phyloP scores from a whole-genome alignment of 768 basidiomycete species.

The Phanerochaete carnosa region DNA sequence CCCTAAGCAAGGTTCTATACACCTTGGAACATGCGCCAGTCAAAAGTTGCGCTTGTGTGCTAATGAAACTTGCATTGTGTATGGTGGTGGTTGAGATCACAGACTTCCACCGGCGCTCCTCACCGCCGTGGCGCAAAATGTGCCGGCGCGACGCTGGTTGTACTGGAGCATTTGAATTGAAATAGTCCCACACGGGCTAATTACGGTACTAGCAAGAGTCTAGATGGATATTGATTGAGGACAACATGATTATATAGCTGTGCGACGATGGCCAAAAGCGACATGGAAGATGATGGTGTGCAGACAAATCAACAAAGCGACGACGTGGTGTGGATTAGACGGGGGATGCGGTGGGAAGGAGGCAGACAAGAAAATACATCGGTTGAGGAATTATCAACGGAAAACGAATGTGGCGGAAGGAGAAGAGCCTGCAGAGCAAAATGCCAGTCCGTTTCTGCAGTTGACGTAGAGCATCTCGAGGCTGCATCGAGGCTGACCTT shows the following conservation, averaged over 20 bases:
- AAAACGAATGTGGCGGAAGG: conserved; percentile 2
- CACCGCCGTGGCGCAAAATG: too few relatives aligned
- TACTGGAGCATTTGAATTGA: background rate
- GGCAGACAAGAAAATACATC: conserved; percentile 1
- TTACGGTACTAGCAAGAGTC: too few relatives aligned
- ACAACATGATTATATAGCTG: conserved; percentile 18
- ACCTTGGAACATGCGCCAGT: background rate
- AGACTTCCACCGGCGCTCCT: background rate
- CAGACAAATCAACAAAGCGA: conserved; percentile 41
- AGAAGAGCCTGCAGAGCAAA: background rate
- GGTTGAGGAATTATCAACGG: background rate
- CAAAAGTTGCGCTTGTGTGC: background rate
- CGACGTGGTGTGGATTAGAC: conserved; percentile 21
- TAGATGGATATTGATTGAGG: background rate
- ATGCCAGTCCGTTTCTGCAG: background rate
- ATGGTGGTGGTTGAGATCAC: background rate
- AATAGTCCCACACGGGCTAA: too few relatives aligned
- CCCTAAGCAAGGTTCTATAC: background rate
- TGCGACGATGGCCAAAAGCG: conserved; percentile 22
- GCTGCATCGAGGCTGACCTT: background rate
- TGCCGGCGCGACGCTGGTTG: too few relatives aligned
- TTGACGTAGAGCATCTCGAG: background rate
- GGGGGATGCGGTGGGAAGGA: conserved; percentile 1
- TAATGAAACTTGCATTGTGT: background rate
- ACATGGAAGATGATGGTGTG: conserved; percentile 12